Percentiles rank a stretch among this genome's conserved stretches.
Conservation (phyloP, 2,329 filamentous ascomycete genomes). For the Pseudogymnoascus verrucosus region DNA sequence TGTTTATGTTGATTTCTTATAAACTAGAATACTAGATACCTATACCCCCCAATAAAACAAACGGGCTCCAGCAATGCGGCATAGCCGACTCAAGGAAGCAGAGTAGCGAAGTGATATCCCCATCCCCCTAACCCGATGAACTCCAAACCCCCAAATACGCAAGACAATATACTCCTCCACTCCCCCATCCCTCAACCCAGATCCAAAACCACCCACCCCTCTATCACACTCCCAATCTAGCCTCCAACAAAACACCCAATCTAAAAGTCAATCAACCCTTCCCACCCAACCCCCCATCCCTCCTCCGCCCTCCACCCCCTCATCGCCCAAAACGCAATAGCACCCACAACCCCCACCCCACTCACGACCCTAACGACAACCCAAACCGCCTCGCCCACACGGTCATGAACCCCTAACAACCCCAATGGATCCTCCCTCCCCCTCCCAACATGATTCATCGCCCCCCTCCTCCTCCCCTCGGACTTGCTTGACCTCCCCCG, state of each 20-base stretch:
- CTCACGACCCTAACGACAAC: slow-evolving; percentile 66
- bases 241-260: not conserved
- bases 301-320: slow-evolving; percentile 17
- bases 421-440: slow-evolving; percentile 65
- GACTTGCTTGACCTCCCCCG: slow-evolving; percentile 15
- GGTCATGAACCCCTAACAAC: slow-evolving; percentile 60
- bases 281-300: slow-evolving; percentile 9
- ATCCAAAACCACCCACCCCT: not conserved
- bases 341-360: slow-evolving; percentile 65
- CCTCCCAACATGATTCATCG: slow-evolving; percentile 6
- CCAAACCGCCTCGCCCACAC: slow-evolving; percentile 57
- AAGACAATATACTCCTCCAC: not conserved
- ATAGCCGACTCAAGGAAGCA: not conserved
- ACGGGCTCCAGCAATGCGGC: not conserved
- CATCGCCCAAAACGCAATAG: slow-evolving; percentile 56
- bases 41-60: not conserved
- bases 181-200: not conserved
- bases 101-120: not conserved
- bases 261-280: slow-evolving; percentile 8
- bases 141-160: not conserved
- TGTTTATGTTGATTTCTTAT: not conserved
- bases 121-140: not conserved
- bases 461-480: slow-evolving; percentile 16
- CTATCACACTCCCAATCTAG: not conserved
- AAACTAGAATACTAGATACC: not conserved